Evolutionary conservation across 106 monocot species (phyloP), one percentile per base, ranked within the genome.

Genomic region (Acorus calamus): DNA sequence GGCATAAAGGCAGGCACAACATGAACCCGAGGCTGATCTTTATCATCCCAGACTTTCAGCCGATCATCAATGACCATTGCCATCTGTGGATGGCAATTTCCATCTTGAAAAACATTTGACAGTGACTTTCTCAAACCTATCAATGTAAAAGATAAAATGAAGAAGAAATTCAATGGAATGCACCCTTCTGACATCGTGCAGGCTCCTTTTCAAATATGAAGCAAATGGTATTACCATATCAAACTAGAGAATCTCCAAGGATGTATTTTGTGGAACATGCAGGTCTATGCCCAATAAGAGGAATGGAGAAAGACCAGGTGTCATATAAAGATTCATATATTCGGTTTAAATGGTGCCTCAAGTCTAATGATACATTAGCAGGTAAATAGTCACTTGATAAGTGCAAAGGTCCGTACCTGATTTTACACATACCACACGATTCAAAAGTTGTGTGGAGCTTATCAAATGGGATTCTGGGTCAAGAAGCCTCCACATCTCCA

Each of bases 401-500:
- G 11, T 60, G 10, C 3, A 62, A 47, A 47, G 10, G 13, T 47
- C 11, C 9, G n/a, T 85, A 65, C 92, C 93, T 76, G 93, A 78
- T 66, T 89, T 94, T 59, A 94, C 89, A 65, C 94, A 94, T 12
- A 87, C 80, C 62, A 94, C 68, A 47, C 94, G 86, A 64, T 84
- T 77, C 57, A 66, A 49, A 44, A 89, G 79, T 70, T 94, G 77
- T 47, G 67, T 79, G 45, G 74, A 66, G 72, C 56, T 79, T 46
- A 94, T 94, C 10, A 94, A 77, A 61, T 78, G 62, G n/a, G 73
- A 60, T 78, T 86, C 94, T 8, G 94, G 94, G 51, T 94, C 94
- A 68, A 94, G 94, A 79, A 94, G 94, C 64, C 94, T 86, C 94
- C 94, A 94, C 73, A 94, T 94, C 77, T 94, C 94, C 56, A 89